Base-by-base conservation (phyloP, 257 asterid species). In the Fraxinus americana region DNA sequence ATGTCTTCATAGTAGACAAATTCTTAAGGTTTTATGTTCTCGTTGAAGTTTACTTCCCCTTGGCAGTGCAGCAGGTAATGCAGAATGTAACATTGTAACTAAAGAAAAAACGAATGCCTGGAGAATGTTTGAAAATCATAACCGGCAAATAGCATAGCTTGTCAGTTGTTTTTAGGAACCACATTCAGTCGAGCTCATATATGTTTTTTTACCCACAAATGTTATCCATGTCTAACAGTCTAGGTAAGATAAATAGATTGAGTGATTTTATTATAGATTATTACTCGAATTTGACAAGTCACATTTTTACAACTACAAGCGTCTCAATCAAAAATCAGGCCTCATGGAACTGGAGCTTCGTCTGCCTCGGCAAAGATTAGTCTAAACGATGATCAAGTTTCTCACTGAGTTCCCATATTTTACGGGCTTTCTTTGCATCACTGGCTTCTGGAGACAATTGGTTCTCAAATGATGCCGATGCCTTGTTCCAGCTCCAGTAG, bases 401-500 rank as follows among this genome's bases (percentile, higher is more conserved):
- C 79, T 87, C 90, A 21, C 90, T 87, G 79, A 81, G 35, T 48
- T 85, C 87, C 90, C 90, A 87, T 27, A 85, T 73, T 67, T 87
- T 87, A 13, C 83, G 87, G n/a, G 90, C 90, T 67, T 87, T 87
- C 67, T 82, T 83, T 1, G 41, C 80, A 71, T 87, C 86, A 34
- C 90, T 85, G 7, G 90, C 90, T 79, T 85, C 89, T 65, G 81
- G 61, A 21, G 90, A 87, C 63, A 87, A 67, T 73, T 87, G 89
- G 66, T 87, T 85, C 82, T 87, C 87, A 14, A 87, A 87, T 12
- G 90, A 87, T 25, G 90, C 81, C 0, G 89, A 85, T 70, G 81
- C 81, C 63, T 87, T 83, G 80, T 87, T 87, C 90, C 90, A 87
- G 84, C 90, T 87, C 90, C 90, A 87, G 76, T 87, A 87, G 0